These are phyloP conservation scores for Termitomyces sp. DNA, from an alignment of 768 basidiomycete genomes.

Conservation along the genomic window DNA sequence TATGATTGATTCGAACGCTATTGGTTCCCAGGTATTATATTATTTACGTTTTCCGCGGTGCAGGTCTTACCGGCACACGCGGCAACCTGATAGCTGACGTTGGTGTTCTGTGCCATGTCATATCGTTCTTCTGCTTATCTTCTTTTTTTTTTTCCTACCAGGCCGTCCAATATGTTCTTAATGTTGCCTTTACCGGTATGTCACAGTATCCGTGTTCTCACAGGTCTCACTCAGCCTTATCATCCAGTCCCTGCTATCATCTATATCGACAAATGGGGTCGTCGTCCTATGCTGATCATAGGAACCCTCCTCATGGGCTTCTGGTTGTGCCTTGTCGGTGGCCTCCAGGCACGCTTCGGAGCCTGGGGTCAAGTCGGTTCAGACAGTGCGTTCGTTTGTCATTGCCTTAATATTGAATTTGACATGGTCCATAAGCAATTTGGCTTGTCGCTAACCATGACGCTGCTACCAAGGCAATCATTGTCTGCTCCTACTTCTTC, in stretches of 20 bases:
- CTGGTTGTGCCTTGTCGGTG: constrained; percentile 75
- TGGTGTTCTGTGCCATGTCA: constrained; percentile 8
- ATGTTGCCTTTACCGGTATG: constrained; percentile 35
- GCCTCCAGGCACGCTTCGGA: constrained; percentile 64
- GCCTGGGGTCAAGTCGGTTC: constrained; percentile 48
- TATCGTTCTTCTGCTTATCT: not conserved
- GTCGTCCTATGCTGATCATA: constrained; percentile 66
- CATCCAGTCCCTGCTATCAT: constrained; percentile 43
- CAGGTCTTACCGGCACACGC: constrained; percentile 71
- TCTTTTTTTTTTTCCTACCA: constrained; percentile 16
- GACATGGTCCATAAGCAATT: constrained; percentile 14
- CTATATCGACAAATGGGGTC: constrained; percentile 78
- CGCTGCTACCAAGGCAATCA: constrained; percentile 60
- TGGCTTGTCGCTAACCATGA: constrained; percentile 56
- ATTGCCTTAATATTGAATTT: not conserved
- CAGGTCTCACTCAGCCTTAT: constrained; percentile 19
- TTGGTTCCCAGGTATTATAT: constrained; percentile 44
- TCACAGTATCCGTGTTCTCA: constrained; percentile 42
- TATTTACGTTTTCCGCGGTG: constrained; percentile 71
- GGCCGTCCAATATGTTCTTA: constrained; percentile 62
- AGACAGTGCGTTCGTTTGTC: constrained; percentile 7
- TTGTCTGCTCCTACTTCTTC: constrained; percentile 73
- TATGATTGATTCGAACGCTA: not conserved
- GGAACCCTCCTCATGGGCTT: constrained; percentile 69
- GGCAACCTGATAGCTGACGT: constrained; percentile 66